Evolutionary conservation across 2,329 filamentous ascomycete genomes (phyloP).

Genomic region (Mariannaea elegans): DNA sequence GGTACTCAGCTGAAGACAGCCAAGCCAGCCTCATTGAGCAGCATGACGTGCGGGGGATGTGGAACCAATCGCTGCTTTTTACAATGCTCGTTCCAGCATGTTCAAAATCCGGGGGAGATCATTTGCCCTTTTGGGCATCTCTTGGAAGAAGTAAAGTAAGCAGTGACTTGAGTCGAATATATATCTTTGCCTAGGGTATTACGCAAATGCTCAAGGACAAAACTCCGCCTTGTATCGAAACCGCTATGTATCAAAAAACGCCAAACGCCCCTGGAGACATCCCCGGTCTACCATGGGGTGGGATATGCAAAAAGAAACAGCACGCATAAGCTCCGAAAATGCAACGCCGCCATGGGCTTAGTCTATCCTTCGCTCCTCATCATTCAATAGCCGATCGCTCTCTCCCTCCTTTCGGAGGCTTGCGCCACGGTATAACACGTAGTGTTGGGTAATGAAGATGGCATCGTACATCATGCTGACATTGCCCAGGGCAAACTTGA

Average conservation of each 20-base stretch:
- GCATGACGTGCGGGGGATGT: neutral
- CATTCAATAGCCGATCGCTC: slow-evolving; percentile 40
- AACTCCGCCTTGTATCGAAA: no score
- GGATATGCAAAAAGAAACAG: neutral
- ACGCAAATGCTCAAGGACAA: slow-evolving; percentile 1
- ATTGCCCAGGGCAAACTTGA: slow-evolving; percentile 88
- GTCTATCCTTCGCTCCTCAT: slow-evolving; percentile 41
- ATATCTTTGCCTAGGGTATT: slow-evolving; percentile 5
- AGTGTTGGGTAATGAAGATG: slow-evolving; percentile 90
- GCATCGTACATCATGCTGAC: slow-evolving; percentile 87
- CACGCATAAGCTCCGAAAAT: neutral
- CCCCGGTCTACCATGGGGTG: neutral
- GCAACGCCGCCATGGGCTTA: slow-evolving; percentile 5
- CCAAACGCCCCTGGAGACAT: neutral
- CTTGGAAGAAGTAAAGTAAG: neutral
- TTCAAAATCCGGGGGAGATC: neutral
- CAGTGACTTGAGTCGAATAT: slow-evolving; percentile 2
- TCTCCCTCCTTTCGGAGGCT: slow-evolving; percentile 28
- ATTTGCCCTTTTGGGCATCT: neutral
- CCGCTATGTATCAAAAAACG: neutral
- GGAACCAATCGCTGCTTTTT: neutral
- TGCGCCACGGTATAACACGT: slow-evolving; percentile 70
- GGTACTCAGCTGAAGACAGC: no score
- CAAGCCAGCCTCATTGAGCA: no score
- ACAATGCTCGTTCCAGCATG: neutral